A percentile compares a stretch with the other conserved stretches of the same genome.
These are phyloP conservation scores for Phytophthora niederhauseri DNA, from an alignment of 352 stramenopile genomes.

Conservation along the genomic window DNA sequence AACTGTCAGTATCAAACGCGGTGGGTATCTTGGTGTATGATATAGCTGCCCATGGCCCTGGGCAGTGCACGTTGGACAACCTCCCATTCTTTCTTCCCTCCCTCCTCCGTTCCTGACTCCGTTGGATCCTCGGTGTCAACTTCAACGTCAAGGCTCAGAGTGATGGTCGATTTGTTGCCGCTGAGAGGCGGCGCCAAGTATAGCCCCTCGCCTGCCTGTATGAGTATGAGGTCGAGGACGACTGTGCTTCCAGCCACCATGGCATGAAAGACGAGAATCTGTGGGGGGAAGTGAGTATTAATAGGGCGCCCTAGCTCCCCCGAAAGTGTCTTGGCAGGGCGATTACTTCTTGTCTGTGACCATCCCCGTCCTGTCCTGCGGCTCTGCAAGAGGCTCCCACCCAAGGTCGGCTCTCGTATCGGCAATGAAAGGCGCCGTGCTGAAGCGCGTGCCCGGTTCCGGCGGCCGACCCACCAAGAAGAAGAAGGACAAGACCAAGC, in stretches of 20 bases:
- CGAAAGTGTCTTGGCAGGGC: neutral
- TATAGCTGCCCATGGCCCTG: no score
- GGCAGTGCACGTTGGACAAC: no score
- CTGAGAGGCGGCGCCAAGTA: slow-evolving; percentile 10
- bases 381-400: slow-evolving; percentile 2
- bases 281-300: slow-evolving; percentile 11
- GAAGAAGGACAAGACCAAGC: slow-evolving; percentile 42
- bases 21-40: no score
- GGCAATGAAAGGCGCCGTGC: slow-evolving; percentile 48
- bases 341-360: slow-evolving; percentile 17
- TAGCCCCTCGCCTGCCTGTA: neutral
- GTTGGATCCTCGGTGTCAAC: slow-evolving; percentile 2
- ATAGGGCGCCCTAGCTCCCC: slow-evolving; percentile 10
- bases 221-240: slow-evolving; percentile 10
- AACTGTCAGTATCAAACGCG: no score
- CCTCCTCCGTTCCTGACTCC: no score
- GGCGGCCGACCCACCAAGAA: slow-evolving; percentile 27
- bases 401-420: slow-evolving; percentile 6
- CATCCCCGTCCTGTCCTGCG: slow-evolving; percentile 17
- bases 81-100: no score
- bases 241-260: slow-evolving; percentile 6
- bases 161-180: slow-evolving; percentile 30
- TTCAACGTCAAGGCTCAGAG: slow-evolving; percentile 24
- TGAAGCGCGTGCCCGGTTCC: slow-evolving; percentile 36
- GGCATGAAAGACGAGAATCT: slow-evolving; percentile 4